A percentile compares a stretch with the other conserved stretches of the same genome.
Conservation (phyloP, 495 filamentous ascomycete genomes). For the Podospora tetraspora region DNA sequence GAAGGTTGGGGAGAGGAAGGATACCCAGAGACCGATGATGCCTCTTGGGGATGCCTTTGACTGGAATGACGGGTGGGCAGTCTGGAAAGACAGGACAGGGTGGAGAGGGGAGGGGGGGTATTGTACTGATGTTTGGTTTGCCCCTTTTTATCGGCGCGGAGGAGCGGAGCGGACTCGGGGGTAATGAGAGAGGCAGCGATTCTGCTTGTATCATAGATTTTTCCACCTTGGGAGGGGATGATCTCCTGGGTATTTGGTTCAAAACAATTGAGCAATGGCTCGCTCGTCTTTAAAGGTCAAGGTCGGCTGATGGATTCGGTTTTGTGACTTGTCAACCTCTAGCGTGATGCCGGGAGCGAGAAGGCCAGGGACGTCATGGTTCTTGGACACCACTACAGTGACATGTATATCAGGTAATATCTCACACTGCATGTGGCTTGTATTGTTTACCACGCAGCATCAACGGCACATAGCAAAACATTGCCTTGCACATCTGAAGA, state of each 20-base stretch:
- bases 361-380: no score
- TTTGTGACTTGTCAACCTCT: not conserved
- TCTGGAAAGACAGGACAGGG: slow-evolving; percentile 9
- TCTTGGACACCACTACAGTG: no score
- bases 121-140: slow-evolving; percentile 3
- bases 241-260: not conserved
- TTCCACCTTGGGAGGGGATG: not conserved
- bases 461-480: not conserved
- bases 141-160: not conserved
- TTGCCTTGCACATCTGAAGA: not conserved
- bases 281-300: not conserved
- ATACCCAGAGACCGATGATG: not conserved
- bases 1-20: not conserved
- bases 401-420: no score
- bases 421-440: no score
- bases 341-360: no score
- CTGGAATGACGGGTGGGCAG: not conserved
- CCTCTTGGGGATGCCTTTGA: not conserved
- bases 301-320: not conserved
- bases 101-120: not conserved
- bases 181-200: not conserved
- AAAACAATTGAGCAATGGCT: not conserved
- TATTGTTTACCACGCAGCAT: no score
- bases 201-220: not conserved
- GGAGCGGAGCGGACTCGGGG: not conserved